phyloP scores from a whole-genome alignment of 305 asterid species.

The Galium porrigens region DNA sequence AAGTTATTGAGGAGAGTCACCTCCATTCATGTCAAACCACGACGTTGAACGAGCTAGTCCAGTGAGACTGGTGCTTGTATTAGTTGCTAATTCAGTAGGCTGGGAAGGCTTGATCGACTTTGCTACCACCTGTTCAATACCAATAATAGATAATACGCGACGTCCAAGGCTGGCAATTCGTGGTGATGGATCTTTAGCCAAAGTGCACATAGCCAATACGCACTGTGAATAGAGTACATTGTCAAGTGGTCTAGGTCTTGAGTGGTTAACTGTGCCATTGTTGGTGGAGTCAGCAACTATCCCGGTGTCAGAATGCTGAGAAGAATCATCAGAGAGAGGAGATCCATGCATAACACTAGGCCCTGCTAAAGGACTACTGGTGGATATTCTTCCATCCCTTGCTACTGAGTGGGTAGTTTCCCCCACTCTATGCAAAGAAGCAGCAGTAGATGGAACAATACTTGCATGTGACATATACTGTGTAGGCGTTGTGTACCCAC shows the following conservation, averaged over 20 bases:
- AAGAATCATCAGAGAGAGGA: slow-evolving; percentile 91
- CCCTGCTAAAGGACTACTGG: slow-evolving; percentile 81
- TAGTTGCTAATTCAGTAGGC: slow-evolving; percentile 39
- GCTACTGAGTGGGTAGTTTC: slow-evolving; percentile 39
- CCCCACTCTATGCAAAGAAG: slow-evolving; percentile 57
- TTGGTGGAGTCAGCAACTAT: slow-evolving; percentile 43
- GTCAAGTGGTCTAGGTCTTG: slow-evolving; percentile 59
- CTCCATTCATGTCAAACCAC: slow-evolving; percentile 94
- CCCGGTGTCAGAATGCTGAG: slow-evolving; percentile 90
- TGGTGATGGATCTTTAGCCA: slow-evolving; percentile 99
- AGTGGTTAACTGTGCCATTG: slow-evolving; percentile 61
- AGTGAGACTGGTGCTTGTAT: slow-evolving; percentile 42
- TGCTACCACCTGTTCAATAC: slow-evolving; percentile 88
- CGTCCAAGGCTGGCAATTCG: slow-evolving; percentile 80
- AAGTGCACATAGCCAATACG: slow-evolving; percentile 67
- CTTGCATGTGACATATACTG: slow-evolving; percentile 62
- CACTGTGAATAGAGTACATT: slow-evolving; percentile 71
- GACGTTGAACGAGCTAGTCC: slow-evolving; percentile 95
- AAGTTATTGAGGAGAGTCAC: slow-evolving; percentile 20
- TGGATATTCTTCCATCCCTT: slow-evolving; percentile 71
- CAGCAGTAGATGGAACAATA: slow-evolving; percentile 47
- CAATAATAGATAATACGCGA: slow-evolving; percentile 70
- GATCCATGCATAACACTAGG: slow-evolving; percentile 91
- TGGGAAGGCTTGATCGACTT: slow-evolving; percentile 48
- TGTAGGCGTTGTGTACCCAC: slow-evolving; percentile 77